Percentiles rank a stretch among this genome's conserved stretches.
phyloP scores from a whole-genome alignment of 352 stramenopile species.

The Plasmopara viticola region DNA sequence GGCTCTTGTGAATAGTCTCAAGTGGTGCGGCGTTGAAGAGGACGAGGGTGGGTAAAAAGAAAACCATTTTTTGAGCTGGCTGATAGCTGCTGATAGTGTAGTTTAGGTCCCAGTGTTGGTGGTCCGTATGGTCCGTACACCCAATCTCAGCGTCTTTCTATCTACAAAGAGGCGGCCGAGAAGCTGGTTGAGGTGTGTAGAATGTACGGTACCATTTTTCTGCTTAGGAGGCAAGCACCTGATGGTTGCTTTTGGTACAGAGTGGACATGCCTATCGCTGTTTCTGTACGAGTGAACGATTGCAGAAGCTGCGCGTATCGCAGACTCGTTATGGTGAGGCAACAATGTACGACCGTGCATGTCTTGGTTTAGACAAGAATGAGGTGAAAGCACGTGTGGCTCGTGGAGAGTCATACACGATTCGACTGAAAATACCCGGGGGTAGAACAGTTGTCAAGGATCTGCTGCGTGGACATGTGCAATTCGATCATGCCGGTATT shows the following conservation, averaged over 20 bases:
- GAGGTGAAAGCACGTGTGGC: conserved; percentile 87
- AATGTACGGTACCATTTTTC: not conserved
- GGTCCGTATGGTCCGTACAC: conserved; percentile 93
- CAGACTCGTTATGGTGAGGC: conserved; percentile 85
- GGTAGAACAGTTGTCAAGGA: conserved; percentile 94
- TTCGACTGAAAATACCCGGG: conserved; percentile 93
- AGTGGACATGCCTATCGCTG: conserved; percentile 93
- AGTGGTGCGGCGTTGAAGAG: conserved; percentile 94
- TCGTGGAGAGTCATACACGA: conserved; percentile 84
- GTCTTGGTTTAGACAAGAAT: conserved; percentile 87
- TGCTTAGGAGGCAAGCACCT: not conserved
- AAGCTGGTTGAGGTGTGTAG: conserved; percentile 70
- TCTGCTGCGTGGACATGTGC: conserved; percentile 91
- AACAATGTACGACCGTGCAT: conserved; percentile 97
- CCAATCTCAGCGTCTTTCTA: conserved; percentile 92
- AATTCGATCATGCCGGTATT: conserved; percentile 83
- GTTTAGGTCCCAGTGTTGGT: conserved; percentile 80
- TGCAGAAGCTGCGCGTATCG: conserved; percentile 89
- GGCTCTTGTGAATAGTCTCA: conserved; percentile 79
- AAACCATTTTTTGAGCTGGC: not conserved
- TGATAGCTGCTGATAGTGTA: conserved; percentile 2
- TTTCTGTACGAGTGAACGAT: conserved; percentile 94
- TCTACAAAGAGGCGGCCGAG: conserved; percentile 91
- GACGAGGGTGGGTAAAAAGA: conserved; percentile 83
- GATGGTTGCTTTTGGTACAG: conserved; percentile 22